Conservation (phyloP, 139 green algal genomes). For the Asterochloris erici region DNA sequence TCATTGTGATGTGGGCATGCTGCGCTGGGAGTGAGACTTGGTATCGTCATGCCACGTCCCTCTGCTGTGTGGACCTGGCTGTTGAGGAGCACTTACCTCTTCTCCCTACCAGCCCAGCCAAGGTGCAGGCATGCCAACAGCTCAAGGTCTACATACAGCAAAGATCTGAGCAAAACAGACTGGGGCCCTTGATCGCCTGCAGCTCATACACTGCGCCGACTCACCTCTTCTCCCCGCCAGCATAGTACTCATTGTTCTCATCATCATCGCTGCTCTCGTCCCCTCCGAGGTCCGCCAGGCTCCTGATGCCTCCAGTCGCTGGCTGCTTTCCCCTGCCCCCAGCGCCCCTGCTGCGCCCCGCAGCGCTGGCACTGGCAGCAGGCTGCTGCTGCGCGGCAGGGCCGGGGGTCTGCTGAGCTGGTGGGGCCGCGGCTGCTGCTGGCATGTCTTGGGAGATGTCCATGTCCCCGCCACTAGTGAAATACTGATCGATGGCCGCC, state of each 20-base stretch:
- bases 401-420: not conserved
- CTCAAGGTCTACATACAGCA: no score
- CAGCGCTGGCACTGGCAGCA: not conserved
- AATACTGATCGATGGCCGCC: conserved; percentile 21
- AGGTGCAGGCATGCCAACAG: no score
- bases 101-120: no score
- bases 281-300: conserved; percentile 4
- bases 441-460: not conserved
- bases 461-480: conserved; percentile 5
- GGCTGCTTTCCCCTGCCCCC: not conserved
- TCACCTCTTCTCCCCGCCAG: conserved; percentile 75
- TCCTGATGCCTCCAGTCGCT: not conserved
- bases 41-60: no score
- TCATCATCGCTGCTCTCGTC: conserved; percentile 29
- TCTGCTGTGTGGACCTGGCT: no score
- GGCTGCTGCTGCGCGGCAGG: not conserved
- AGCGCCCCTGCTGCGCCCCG: not conserved
- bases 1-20: no score
- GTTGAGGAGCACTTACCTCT: no score
- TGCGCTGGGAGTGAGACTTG: no score
- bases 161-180: no score
- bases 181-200: no score
- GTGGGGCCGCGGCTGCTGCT: not conserved
- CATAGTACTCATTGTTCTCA: conserved; percentile 77
- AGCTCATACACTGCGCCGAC: not conserved